Conservation (phyloP, 1,284 basidiomycete genomes). For the Entoloma clypeatum region DNA sequence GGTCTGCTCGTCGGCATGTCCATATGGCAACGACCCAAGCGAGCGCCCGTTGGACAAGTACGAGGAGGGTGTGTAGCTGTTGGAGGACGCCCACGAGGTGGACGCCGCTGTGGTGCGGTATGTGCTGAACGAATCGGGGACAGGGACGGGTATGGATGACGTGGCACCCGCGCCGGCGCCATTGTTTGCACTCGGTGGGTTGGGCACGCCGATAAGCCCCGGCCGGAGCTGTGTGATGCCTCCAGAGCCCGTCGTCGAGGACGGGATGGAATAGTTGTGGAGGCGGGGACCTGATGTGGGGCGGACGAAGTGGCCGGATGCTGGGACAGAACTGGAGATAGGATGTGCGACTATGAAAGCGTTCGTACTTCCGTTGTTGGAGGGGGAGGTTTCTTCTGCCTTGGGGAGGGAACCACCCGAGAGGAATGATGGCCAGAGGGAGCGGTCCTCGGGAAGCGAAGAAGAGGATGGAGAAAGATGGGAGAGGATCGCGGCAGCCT, state of each 20-base stretch:
- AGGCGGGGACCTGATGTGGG: constrained; percentile 52
- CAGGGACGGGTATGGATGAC: constrained; percentile 24
- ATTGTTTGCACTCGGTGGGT: constrained; percentile 17
- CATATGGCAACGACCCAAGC: constrained; percentile 12
- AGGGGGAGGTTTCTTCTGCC: constrained; percentile 30
- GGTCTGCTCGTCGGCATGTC: constrained; percentile 11
- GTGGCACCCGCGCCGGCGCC: constrained; percentile 11
- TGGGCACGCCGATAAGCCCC: constrained; percentile 52
- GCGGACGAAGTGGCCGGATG: constrained; percentile 21
- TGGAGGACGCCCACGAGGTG: constrained; percentile 24
- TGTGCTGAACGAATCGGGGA: constrained; percentile 21
- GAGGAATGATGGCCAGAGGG: constrained; percentile 77
- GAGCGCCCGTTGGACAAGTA: constrained; percentile 27
- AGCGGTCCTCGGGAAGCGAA: constrained; percentile 90
- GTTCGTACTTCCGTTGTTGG: constrained; percentile 10
- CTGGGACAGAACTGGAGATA: constrained; percentile 37
- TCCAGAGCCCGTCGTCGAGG: constrained; percentile 29
- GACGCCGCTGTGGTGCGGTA: constrained; percentile 22
- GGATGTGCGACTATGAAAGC: constrained; percentile 24
- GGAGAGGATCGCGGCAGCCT: constrained; percentile 93
- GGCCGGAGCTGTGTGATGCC: constrained; percentile 54
- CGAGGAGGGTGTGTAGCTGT: constrained; percentile 29
- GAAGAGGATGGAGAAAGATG: constrained; percentile 69
- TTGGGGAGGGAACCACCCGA: constrained; percentile 66
- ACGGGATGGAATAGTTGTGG: constrained; percentile 57